These are phyloP conservation scores for Schizophyllum amplum DNA, from an alignment of 1,284 basidiomycete species.

Conservation along the genomic window DNA sequence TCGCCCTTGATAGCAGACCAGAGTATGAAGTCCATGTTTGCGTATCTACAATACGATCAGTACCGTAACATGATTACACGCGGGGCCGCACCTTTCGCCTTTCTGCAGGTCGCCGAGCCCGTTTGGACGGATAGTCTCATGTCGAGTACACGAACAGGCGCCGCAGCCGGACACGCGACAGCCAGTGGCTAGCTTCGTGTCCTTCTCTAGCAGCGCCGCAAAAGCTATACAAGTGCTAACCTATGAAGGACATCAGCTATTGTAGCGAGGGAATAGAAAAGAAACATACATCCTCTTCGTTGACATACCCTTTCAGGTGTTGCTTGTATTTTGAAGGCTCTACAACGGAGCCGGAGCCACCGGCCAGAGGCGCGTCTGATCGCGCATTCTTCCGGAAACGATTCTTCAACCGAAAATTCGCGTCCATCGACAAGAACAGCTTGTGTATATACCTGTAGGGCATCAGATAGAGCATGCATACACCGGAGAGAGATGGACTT, in stretches of 20 bases:
- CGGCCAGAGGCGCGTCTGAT: conserved; percentile 15
- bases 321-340: conserved; percentile 15
- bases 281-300: conserved; percentile 9
- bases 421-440: conserved; percentile 12
- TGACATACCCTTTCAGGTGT: conserved; percentile 12
- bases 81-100: conserved; percentile 9
- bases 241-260: not conserved
- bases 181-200: conserved; percentile 11
- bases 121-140: conserved; percentile 11
- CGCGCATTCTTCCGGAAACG: conserved; percentile 6
- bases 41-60: conserved; percentile 8
- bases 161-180: conserved; percentile 11
- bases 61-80: too few relatives aligned
- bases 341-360: conserved; percentile 19
- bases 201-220: conserved; percentile 10
- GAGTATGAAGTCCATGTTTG: conserved; percentile 16
- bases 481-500: not conserved
- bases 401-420: conserved; percentile 13
- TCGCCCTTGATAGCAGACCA: conserved; percentile 1
- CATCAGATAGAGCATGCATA: not conserved
- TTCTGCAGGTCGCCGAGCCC: conserved; percentile 13
- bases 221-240: conserved; percentile 12
- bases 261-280: not conserved
- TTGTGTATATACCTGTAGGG: conserved; percentile 12
- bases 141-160: conserved; percentile 11